A percentile compares a stretch with the other conserved stretches of the same genome.
Conservation (phyloP, 495 filamentous ascomycete genomes). For the Penicillium mononematosum region DNA sequence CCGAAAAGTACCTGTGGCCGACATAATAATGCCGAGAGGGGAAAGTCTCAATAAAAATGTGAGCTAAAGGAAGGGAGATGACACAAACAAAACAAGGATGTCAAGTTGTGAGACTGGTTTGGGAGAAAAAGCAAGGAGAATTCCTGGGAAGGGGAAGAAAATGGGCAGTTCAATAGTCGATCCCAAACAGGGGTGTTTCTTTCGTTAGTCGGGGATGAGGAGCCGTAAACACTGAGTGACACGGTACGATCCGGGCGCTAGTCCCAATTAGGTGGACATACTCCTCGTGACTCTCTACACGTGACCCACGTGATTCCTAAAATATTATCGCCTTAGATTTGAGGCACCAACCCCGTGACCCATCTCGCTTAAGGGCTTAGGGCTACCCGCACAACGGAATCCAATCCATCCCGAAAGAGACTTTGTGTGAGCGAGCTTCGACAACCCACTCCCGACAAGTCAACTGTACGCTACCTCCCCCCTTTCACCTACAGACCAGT, state of each 20-base stretch:
- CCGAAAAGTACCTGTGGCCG: constrained; percentile 54
- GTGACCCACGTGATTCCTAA: constrained; percentile 8
- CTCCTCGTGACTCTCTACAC: constrained; percentile 1
- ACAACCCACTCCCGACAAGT: constrained; percentile 50
- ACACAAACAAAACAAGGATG: constrained; percentile 21
- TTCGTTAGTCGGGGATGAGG: constrained; percentile 12
- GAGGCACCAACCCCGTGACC: constrained; percentile 25
- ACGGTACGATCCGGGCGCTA: constrained; percentile 28
- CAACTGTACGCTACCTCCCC: constrained; percentile 43
- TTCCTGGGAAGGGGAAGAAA: constrained; percentile 14
- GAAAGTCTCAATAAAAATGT: constrained; percentile 20
- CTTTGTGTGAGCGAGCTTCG: constrained; percentile 41
- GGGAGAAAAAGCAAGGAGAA: constrained; percentile 21
- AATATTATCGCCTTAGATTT: background rate
- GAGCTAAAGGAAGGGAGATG: constrained; percentile 17
- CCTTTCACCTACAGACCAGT: constrained; percentile 26
- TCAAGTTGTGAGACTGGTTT: constrained; percentile 21
- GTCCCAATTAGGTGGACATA: constrained; percentile 9
- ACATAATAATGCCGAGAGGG: constrained; percentile 48
- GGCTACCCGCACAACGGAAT: constrained; percentile 48
- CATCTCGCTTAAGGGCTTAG: constrained; percentile 48
- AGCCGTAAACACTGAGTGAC: constrained; percentile 26
- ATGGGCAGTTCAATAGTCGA: constrained; percentile 28
- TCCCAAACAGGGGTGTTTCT: constrained; percentile 33
- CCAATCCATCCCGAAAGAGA: constrained; percentile 40